Evolutionary conservation across 495 filamentous ascomycete genomes (phyloP), one percentile per base, ranked within the genome.

Genomic region (Penicillium nucicola): DNA sequence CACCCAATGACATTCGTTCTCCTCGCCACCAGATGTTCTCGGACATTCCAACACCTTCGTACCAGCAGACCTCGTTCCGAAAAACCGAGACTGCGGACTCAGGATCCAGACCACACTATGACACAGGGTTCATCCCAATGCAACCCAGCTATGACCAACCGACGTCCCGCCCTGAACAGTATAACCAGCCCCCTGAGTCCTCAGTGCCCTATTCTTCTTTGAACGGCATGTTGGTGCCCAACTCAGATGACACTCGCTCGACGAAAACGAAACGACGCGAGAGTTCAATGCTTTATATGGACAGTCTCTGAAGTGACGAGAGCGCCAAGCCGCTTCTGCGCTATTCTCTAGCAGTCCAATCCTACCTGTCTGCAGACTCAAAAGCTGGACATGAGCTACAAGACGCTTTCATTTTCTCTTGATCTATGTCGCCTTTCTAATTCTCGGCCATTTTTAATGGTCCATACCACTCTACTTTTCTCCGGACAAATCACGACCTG

Each of bases 21-120:
- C 84, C 86, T 19, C 77, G 83, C 25, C 77, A 77, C 36, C 86
- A 88, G 60, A 83, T 86, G 77, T 87, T 87, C 64, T 80, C 82
- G 1, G 84, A 88, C 44, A 70, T 86, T 7, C 82, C 84, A 12
- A 88, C 84, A 0, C 84, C 84, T 17, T 77, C 76, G 12, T 83
- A 84, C 57, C 76, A 79, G 42, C 83, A 87, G 52, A 76, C 78
- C n/a, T 72, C 77, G 1, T 87, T 87, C 56, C 67, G 62, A 22
- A 53, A 50, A 45, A 34, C 62, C 35, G 53, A 55, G 14, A 52
- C 65, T 46, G 48, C 49, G 19, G 52, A 67, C 33, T 57, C 57
- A 11, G 56, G 64, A 50, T 48, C 59, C 49, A 72, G 57, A 41
- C 49, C 33, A 47, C 62, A 56, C 12, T 52, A 76, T 33, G 79